Conservation (phyloP, 805 yeast species). For the Saccharomycodes ludwigii region DNA sequence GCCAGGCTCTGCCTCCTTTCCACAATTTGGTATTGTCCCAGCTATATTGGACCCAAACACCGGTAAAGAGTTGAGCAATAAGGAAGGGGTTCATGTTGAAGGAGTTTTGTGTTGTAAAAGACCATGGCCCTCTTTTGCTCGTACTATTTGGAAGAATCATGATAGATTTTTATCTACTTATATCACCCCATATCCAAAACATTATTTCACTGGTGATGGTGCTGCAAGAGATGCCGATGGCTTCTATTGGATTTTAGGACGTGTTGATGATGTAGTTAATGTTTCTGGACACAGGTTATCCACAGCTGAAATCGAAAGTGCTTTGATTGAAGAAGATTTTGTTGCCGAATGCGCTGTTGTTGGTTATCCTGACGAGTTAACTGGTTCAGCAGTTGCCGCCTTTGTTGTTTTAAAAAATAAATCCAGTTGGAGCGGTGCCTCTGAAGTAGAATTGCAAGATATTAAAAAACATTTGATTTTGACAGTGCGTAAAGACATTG, state of each 20-base stretch:
- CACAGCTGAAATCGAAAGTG: conserved; percentile 84
- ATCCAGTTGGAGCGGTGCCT: conserved; percentile 18
- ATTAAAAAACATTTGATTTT: conserved; percentile 52
- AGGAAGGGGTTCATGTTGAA: conserved; percentile 66
- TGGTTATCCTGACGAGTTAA: conserved; percentile 70
- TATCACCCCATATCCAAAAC: conserved; percentile 68
- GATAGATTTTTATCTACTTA: conserved; percentile 70
- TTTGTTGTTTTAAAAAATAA: conserved; percentile 61
- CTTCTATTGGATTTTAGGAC: conserved; percentile 73
- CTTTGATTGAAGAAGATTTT: conserved; percentile 54
- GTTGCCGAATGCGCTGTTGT: conserved; percentile 78
- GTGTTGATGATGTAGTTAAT: conserved; percentile 83
- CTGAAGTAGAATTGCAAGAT: conserved; percentile 35
- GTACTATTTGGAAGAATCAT: conserved; percentile 72
- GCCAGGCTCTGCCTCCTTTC: conserved; percentile 78
- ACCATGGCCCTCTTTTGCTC: conserved; percentile 80
- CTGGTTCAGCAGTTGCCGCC: conserved; percentile 81
- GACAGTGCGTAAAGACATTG: conserved; percentile 68
- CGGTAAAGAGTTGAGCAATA: conserved; percentile 54
- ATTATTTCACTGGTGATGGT: conserved; percentile 83
- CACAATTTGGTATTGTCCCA: conserved; percentile 72
- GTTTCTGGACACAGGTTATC: conserved; percentile 80
- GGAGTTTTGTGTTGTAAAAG: conserved; percentile 65
- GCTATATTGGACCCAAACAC: conserved; percentile 61
- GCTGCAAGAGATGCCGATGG: conserved; percentile 81